Evolutionary conservation across 257 asterid species (phyloP), one percentile per base, ranked within the genome.

Genomic region (Parsonsia alboflavescens): DNA sequence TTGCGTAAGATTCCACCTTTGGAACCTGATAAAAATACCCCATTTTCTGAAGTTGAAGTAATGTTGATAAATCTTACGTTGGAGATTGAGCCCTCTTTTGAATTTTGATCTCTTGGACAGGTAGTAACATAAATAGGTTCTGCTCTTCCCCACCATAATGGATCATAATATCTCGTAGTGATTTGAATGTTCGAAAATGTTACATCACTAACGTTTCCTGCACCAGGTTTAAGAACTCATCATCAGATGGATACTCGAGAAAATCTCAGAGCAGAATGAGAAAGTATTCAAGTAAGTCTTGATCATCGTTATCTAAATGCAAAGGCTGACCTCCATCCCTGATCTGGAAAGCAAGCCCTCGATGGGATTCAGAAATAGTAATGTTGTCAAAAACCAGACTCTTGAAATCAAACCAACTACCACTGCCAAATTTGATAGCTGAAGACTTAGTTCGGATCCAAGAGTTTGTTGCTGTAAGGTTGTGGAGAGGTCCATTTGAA

Each of bases 91-190:
- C 96, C 97, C 17, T 86, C 77, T 78, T 63, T 92, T 4, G 96
- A 85, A 28, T 79, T 80, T 59, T 54, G 73, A 78, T 88, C 91
- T 77, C 97, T 82, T 41, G 96, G 90, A 71, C 97, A 94, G 46
- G 89, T 84, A 44, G 97, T 94, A 49, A 94, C 79, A 49, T 92
- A 94, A 15, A 94, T 92, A 0, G 97, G 97, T 64, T 94, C 99
- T 2, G 97, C 97, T 81, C 99, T 88, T 2, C 99, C 99, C 97
- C 99, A 94, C 97, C 99, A 94, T 15, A 85, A 91, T 5, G 91
- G 88, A 76, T 94, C 93, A 71, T 92, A 94, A 68, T 92, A 94
- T 75, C 97, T 86, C 1, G 99, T 92, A 76, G 82, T 90, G 75
- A 92, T 90, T 36, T 87, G 89, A 11, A 92, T 89, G 90, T 94